Evolutionary conservation across 768 basidiomycete species (phyloP).

Genomic region (Lactifluus echinatus): DNA sequence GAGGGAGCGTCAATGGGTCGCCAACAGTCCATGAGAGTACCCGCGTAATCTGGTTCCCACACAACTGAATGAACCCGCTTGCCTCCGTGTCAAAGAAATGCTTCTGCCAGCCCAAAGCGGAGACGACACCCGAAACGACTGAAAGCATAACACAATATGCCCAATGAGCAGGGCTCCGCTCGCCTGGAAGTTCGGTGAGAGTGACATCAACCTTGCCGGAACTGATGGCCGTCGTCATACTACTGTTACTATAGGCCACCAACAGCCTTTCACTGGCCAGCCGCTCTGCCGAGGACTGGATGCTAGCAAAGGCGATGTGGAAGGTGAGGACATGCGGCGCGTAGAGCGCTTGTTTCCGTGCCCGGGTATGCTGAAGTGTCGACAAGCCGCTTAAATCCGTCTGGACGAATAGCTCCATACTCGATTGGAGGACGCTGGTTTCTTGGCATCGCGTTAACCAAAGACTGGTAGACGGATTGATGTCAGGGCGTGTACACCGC

Average conservation of each 20-base stretch:
- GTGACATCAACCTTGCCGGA: conserved; percentile 60
- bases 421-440: conserved; percentile 65
- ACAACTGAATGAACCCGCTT: conserved; percentile 78
- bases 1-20: conserved; percentile 63
- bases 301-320: conserved; percentile 75
- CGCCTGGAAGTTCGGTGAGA: conserved; percentile 61
- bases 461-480: conserved; percentile 55
- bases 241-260: conserved; percentile 75
- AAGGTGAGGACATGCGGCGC: conserved; percentile 74
- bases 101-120: conserved; percentile 51
- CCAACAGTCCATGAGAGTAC: conserved; percentile 78
- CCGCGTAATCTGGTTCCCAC: conserved; percentile 68
- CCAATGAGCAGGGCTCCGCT: conserved; percentile 70
- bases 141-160: conserved; percentile 81
- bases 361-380: conserved; percentile 52
- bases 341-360: conserved; percentile 60
- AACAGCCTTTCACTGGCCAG: conserved; percentile 79
- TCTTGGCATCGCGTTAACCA: conserved; percentile 83
- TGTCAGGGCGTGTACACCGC: conserved; percentile 61
- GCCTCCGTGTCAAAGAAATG: conserved; percentile 81
- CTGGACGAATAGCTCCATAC: conserved; percentile 62
- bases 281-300: conserved; percentile 71
- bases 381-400: conserved; percentile 64
- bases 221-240: conserved; percentile 67
- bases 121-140: conserved; percentile 65